Base-by-base conservation (phyloP, 1,139 yeast genomes). In the Candida tunisiensis region DNA sequence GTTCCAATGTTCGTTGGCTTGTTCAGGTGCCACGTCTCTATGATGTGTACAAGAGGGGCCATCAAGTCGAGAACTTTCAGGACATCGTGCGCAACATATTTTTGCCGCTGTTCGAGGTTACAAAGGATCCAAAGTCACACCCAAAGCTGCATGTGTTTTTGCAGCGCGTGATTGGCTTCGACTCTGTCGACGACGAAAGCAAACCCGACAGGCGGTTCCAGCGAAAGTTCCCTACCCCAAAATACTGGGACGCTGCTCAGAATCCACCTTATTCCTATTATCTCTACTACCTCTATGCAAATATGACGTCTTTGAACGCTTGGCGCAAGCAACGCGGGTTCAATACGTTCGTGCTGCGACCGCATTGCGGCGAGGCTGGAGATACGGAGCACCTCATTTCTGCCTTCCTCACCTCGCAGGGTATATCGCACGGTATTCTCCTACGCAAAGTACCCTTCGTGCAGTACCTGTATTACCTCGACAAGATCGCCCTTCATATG, bases 311-410 rank as follows among this genome's bases (percentile, higher is more conserved):
- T 4, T 64, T 91, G 51, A 91, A 91, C 49, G 70, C 74, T 37
- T 74, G 88, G 67, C 69, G 99, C 53, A 55, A 62, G 23, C 62
- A 58, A 34, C 62, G 83, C 30, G 75, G 79, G 0, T 78, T 68
- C 53, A 85, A 80, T 47, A 85, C 96, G 0, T 74, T 91, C 53
- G 92, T 82, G 12, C 60, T 91, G 41, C 69, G 98, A 44, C 99
- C 99, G 2, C 99, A 91, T 50, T 80, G 94, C 42, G 99, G 99
- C 37, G 99, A 91, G 53, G 99, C 98, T 5, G 99, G 99, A 30
- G 96, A 91, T 44, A 95, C 98, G 1, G 96, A 85, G 44, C 98
- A 91, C 55, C 63, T 91, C 47, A 82, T 85, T 24, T 67, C 88
- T 31, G 91, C 98, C 1, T 91, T 78, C 45, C 56, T 91, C 44